Base-by-base conservation (phyloP, 768 basidiomycete genomes). In the Heimioporus sp. region DNA sequence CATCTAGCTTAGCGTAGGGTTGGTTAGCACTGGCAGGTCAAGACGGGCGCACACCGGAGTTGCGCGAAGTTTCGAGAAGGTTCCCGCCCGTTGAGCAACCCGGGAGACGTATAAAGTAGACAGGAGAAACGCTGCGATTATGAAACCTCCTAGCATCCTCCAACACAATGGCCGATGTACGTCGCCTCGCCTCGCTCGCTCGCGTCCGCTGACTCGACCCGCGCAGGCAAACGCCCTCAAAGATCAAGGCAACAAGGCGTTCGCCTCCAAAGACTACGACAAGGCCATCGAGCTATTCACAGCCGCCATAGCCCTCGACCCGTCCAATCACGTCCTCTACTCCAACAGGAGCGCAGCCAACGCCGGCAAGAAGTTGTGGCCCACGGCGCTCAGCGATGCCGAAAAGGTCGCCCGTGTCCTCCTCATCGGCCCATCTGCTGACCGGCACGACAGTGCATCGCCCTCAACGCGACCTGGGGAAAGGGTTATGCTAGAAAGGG, bases 201-300 rank as follows among this genome's bases (percentile, higher is more conserved):
- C 7, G n/a, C 6, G 32, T 37, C 10, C n/a, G 28, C 30, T 46
- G 8, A 45, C 53, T 43, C 73, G 58, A 34, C 34, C 21, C 45
- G 32, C 38, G 12, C 53, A 80, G 80, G 76, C 73, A 43, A 75
- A 77, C 66, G 73, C 82, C 53, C 76, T 97, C 58, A 98, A 98
- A 76, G 90, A 92, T 65, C 83, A 83, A 65, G 95, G 94, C 64
- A 98, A 98, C 80, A 93, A 94, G 65, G 93, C 95, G 19, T 98
- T 98, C 73, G 78, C 89, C 36, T 91, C 91, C 49, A 97, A 93
- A 68, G 83, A 97, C 62, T 97, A 90, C 73, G 86, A 91, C 74
- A 83, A 79, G 61, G 94, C 95, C 8, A 90, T 91, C 75, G 80
- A 87, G 64, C 73, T 88, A 43, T 92, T 92, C 71, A 77, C 82